These are phyloP conservation scores for Geotrichum australiense DNA, from an alignment of 1,139 yeast genomes.

Conservation along the genomic window DNA sequence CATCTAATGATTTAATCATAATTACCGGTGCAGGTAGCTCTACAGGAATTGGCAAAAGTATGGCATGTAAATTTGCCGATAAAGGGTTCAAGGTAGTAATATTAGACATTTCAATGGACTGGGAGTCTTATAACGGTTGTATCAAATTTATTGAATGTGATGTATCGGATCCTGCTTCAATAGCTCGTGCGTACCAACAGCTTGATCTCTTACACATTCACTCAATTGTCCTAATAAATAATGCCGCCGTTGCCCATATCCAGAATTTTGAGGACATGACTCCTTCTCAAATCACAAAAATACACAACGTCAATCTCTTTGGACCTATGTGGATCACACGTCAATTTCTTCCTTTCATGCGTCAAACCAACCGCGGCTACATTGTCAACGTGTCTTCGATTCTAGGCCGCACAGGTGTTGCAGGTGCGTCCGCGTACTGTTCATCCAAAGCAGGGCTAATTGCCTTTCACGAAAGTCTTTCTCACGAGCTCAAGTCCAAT, in stretches of 20 bases:
- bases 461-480: slow-evolving; percentile 70
- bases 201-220: slow-evolving; percentile 27
- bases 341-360: slow-evolving; percentile 35
- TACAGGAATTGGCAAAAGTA: slow-evolving; percentile 49
- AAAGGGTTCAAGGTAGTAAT: slow-evolving; percentile 39
- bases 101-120: slow-evolving; percentile 49
- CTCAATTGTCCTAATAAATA: slow-evolving; percentile 52
- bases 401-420: slow-evolving; percentile 66
- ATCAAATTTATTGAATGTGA: slow-evolving; percentile 43
- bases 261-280: slow-evolving; percentile 39
- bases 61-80: slow-evolving; percentile 36
- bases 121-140: slow-evolving; percentile 14
- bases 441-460: slow-evolving; percentile 80
- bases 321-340: slow-evolving; percentile 50
- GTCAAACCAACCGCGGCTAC: slow-evolving; percentile 2
- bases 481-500: slow-evolving; percentile 45
- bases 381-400: slow-evolving; percentile 39
- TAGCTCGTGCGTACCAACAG: slow-evolving; percentile 31
- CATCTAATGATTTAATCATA: slow-evolving; percentile 42
- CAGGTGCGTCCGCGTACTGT: slow-evolving; percentile 62
- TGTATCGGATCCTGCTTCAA: slow-evolving; percentile 37
- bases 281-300: slow-evolving; percentile 25
- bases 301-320: slow-evolving; percentile 51
- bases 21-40: slow-evolving; percentile 57
- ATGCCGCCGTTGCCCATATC: slow-evolving; percentile 64